A percentile compares a stretch with the other conserved stretches of the same genome.
Conservation (phyloP, 2,329 filamentous ascomycete genomes). For the Paramyrothecium sp. region DNA sequence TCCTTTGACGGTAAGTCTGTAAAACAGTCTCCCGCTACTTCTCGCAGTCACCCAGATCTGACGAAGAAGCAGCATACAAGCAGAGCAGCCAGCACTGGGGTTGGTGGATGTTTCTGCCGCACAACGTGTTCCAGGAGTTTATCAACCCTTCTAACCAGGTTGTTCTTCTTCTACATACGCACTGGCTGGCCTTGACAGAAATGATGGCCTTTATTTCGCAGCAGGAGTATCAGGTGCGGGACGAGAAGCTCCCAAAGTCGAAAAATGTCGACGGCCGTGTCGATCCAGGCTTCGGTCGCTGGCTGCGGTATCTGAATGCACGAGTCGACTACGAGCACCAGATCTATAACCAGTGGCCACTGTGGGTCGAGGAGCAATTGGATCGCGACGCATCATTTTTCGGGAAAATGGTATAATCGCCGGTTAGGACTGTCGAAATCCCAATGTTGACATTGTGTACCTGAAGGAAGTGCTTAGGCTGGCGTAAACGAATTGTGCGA, state of each 20-base stretch:
- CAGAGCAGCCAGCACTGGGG: slow-evolving; percentile 48
- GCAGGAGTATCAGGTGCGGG: slow-evolving; percentile 32
- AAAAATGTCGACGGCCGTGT: slow-evolving; percentile 16
- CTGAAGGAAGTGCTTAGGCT: too few species aligned
- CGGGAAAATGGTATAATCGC: slow-evolving; percentile 24
- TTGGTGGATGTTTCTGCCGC: slow-evolving; percentile 59
- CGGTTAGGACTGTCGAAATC: background rate
- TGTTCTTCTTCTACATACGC: slow-evolving; percentile 46
- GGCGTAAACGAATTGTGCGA: too few species aligned
- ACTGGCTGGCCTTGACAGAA: slow-evolving; percentile 55
- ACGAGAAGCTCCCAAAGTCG: slow-evolving; percentile 21
- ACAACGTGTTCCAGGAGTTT: slow-evolving; percentile 48
- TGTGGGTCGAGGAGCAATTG: slow-evolving; percentile 53
- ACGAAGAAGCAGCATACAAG: slow-evolving; percentile 40
- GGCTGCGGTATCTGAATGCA: slow-evolving; percentile 50
- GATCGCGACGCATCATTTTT: slow-evolving; percentile 45
- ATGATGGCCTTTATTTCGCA: slow-evolving; percentile 50
- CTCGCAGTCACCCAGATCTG: background rate
- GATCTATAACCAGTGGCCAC: slow-evolving; percentile 50
- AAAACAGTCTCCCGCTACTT: background rate
- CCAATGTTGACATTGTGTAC: too few species aligned
- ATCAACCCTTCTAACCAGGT: slow-evolving; percentile 46
- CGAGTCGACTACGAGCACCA: slow-evolving; percentile 42
- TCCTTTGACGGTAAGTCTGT: slow-evolving; percentile 49
- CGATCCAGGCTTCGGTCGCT: slow-evolving; percentile 46